These are phyloP conservation scores for Acer negundo DNA, from an alignment of 345 rosid genomes.

Conservation along the genomic window DNA sequence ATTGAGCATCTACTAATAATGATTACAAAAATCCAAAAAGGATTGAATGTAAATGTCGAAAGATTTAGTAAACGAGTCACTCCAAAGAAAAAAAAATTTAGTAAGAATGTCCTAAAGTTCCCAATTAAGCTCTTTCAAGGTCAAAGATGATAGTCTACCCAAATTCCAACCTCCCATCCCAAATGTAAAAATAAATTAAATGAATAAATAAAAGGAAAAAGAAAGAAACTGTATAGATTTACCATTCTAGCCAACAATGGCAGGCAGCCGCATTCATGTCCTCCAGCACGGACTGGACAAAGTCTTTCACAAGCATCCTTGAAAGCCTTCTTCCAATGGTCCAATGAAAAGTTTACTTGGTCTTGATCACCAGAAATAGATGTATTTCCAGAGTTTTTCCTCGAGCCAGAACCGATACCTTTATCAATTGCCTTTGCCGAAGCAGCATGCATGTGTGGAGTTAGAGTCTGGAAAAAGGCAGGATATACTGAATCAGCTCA, in stretches of 20 bases:
- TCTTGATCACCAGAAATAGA: conserved; percentile 53
- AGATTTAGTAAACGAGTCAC: background rate
- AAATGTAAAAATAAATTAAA: background rate
- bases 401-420: conserved; percentile 41
- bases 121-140: background rate
- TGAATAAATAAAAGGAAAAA: background rate
- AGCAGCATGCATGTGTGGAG: conserved; percentile 88
- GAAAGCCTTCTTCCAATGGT: conserved; percentile 90
- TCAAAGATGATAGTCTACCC: background rate
- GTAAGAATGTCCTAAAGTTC: conserved; percentile 10
- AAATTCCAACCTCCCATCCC: background rate
- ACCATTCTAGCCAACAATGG: conserved; percentile 75
- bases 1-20: background rate
- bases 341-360: conserved; percentile 66
- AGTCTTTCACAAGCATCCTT: conserved; percentile 88
- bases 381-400: conserved; percentile 43
- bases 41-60: background rate
- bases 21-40: no score
- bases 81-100: background rate
- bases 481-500: conserved; percentile 25
- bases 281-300: conserved; percentile 92
- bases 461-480: conserved; percentile 65
- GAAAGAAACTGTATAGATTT: conserved; percentile 16
- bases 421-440: conserved; percentile 42
- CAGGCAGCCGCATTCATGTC: conserved; percentile 93